These are phyloP conservation scores for Aspergillus heteromorphus DNA, from an alignment of 495 filamentous ascomycete genomes.

Conservation along the genomic window DNA sequence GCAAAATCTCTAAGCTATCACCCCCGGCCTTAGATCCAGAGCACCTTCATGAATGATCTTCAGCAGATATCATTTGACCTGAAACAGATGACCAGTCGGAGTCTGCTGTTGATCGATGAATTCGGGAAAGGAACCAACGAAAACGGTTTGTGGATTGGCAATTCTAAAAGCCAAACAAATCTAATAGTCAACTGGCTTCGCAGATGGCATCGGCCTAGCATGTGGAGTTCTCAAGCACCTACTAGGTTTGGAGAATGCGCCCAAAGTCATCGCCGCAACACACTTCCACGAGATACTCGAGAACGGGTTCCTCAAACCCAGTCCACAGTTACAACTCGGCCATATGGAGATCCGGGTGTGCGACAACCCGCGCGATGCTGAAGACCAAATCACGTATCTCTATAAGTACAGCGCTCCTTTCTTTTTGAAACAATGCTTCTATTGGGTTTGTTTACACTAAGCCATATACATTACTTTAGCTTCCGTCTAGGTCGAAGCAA, in stretches of 20 bases:
- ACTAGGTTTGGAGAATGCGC: slow-evolving; percentile 52
- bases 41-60: slow-evolving; percentile 89
- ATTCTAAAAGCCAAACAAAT: neutral
- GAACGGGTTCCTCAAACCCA: slow-evolving; percentile 54
- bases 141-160: slow-evolving; percentile 35
- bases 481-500: slow-evolving; percentile 62
- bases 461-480: slow-evolving; percentile 23
- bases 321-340: slow-evolving; percentile 60
- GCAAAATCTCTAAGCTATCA: neutral
- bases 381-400: slow-evolving; percentile 81
- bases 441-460: neutral
- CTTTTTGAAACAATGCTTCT: neutral
- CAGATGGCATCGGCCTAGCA: slow-evolving; percentile 82
- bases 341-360: slow-evolving; percentile 87
- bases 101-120: slow-evolving; percentile 84
- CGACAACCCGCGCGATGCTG: slow-evolving; percentile 48
- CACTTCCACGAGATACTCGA: slow-evolving; percentile 96
- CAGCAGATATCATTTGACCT: slow-evolving; percentile 80
- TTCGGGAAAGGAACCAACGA: slow-evolving; percentile 92
- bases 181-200: neutral
- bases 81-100: slow-evolving; percentile 70
- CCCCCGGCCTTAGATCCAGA: slow-evolving; percentile 54
- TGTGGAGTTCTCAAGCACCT: slow-evolving; percentile 77
- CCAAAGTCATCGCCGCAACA: slow-evolving; percentile 82
- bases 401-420: slow-evolving; percentile 54